Base-by-base conservation (phyloP, 768 basidiomycete species). In the Arthromyces matolae region DNA sequence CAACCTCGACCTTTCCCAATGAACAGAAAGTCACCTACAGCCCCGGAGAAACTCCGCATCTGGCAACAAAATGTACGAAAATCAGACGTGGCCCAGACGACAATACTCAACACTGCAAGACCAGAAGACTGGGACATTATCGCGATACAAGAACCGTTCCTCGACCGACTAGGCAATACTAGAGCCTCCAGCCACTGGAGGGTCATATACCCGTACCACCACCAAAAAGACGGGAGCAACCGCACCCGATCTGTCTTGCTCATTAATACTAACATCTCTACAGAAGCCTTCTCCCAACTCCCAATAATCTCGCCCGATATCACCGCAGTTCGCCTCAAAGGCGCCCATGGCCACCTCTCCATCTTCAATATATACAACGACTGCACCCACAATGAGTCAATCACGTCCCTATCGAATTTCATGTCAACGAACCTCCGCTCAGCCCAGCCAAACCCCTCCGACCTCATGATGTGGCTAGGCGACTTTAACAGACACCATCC, bases 141-240 rank as follows among this genome's bases (percentile, higher is more conserved):
- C 0, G 48, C 53, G 0, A n/a, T 69, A 1, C 68, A 71, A 49
- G 69, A 70, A 58, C 68, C 67, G 0, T 55, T 50, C 37, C 47
- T 70, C 1, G 56, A 68, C 46, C 14, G 2, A 1, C 28, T 61
- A 0, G 32, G 47, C 1, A 54, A 59, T 35, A 59, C 64, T 0
- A 42, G 37, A 0, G 54, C 54, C 1, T 43, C 34, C 1, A 34
- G 28, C 6, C 47, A 28, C 25, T 55, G 47, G 54, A 8, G 7
- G 1, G 47, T 50, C 12, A 2, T 35, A 12, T 55, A 52, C 47
- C 48, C 50, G 2, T 9, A 12, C n/a, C 3, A 18, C 29, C 45
- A 49, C n/a, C 23, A 4, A 8, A 8, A 7, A 12, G 14, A 39
- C 3, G 4, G 38, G 10, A 4, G 3, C 41, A n/a, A 25, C 14